Base-by-base conservation (phyloP, 2,329 filamentous ascomycete species). In the Amylocarpus encephaloides region DNA sequence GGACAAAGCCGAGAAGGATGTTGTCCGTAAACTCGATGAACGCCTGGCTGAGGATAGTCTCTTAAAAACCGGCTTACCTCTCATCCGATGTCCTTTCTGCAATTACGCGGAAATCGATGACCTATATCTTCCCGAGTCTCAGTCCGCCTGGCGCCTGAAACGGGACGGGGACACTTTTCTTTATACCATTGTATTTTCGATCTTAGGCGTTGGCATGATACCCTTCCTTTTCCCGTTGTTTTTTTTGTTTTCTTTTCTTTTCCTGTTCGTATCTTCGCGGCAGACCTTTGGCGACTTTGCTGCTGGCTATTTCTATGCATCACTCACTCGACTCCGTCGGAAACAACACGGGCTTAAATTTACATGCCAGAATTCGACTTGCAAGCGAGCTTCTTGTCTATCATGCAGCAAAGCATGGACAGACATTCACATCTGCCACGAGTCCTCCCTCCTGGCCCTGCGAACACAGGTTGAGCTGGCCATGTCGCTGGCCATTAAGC, bases 401-500 rank as follows among this genome's bases (percentile, higher is more conserved):
- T 80, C 79, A 36, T 98, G 93, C 67, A 75, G 76, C 55, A 92
- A 92, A 59, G 76, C 80, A 12, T 97, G 92, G 92, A 76, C 78
- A 32, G 90, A 97, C 65, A 83, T 92, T 2, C 93, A 98, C 68
- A 79, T 86, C 50, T 97, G 93, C 70, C 86, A 94, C 72, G 89
- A 94, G 64, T 88, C 86, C 0, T 83, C 86, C 38, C 80, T 86
- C 45, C 79, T 89, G 12, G 87, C 90, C 5, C 78, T 97, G 26
- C 86, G 92, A 47, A 90, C 88, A 1, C 87, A 92, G 58, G 85
- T 97, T 57, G 93, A 97, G 70, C 85, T 90, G 59, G 92, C 91
- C 49, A 93, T 94, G 74, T 95, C 91, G 55, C 83, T 91, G 65
- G 92, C 92, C 19, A 83, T 97, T 66, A 98, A 97, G 71, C 86